Evolutionary conservation across 2,329 filamentous ascomycete species (phyloP).

Genomic region (Apiospora koreana): DNA sequence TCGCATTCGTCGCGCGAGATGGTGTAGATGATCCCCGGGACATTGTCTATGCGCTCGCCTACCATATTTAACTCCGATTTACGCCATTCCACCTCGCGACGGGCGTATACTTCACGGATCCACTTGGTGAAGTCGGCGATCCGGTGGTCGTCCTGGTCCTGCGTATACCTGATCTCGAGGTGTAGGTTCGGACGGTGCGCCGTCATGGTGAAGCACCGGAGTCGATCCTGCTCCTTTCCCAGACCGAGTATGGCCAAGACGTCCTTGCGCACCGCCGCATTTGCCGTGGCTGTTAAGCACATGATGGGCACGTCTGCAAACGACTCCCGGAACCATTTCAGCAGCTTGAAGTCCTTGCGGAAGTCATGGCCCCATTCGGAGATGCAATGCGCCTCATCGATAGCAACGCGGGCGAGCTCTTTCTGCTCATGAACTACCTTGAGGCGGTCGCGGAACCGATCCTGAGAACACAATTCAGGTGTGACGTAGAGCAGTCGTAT

Average conservation of each 20-base stretch:
- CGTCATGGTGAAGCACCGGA: constrained; percentile 79
- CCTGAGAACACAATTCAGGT: constrained; percentile 79
- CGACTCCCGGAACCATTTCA: constrained; percentile 81
- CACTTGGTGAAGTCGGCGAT: constrained; percentile 75
- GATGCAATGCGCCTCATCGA: constrained; percentile 96
- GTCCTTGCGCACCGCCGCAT: constrained; percentile 76
- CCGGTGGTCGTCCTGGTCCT: constrained; percentile 71
- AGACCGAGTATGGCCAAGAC: constrained; percentile 76
- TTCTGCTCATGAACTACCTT: constrained; percentile 74
- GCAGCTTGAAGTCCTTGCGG: constrained; percentile 83
- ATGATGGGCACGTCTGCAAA: constrained; percentile 89
- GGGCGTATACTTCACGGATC: constrained; percentile 71
- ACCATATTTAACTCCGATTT: constrained; percentile 56
- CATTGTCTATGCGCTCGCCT: constrained; percentile 61
- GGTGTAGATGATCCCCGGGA: constrained; percentile 80
- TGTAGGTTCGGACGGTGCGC: constrained; percentile 85
- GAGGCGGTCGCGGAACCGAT: constrained; percentile 75
- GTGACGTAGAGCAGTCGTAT: constrained; percentile 90
- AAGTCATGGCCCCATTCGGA: constrained; percentile 99
- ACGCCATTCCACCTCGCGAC: constrained; percentile 63
- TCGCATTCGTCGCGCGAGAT: constrained; percentile 76
- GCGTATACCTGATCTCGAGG: constrained; percentile 84
- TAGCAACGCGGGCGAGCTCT: constrained; percentile 83
- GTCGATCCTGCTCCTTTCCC: constrained; percentile 53
- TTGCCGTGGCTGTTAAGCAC: constrained; percentile 90